Conservation (phyloP, 129 eudicot species). For the Calendula officinalis region DNA sequence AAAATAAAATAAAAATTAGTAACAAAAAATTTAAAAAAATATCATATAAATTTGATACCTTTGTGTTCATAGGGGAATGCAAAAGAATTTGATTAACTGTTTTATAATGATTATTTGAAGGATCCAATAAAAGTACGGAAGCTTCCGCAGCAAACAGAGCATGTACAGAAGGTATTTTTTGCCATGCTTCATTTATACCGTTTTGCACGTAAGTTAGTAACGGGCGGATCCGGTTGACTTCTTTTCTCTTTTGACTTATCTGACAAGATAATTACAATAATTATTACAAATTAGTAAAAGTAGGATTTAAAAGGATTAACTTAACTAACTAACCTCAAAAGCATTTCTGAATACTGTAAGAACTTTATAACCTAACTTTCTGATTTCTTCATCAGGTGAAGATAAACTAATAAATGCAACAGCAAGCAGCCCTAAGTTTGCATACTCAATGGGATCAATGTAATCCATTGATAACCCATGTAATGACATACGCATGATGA, state of each 20-base stretch:
- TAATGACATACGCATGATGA: conserved; percentile 74
- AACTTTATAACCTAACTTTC: conserved; percentile 77
- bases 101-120: conserved; percentile 60
- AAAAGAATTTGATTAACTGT: conserved; percentile 49
- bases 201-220: conserved; percentile 73
- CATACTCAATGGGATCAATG: conserved; percentile 81
- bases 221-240: conserved; percentile 50
- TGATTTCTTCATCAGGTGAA: conserved; percentile 64
- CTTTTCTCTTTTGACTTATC: conserved; percentile 70
- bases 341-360: conserved; percentile 58
- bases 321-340: conserved; percentile 52
- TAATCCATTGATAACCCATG: conserved; percentile 76
- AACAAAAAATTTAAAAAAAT: not conserved
- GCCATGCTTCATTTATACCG: conserved; percentile 73
- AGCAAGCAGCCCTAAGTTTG: conserved; percentile 87
- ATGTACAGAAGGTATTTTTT: conserved; percentile 65
- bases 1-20: conserved; percentile 11
- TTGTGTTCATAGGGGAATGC: conserved; percentile 55
- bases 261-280: conserved; percentile 33
- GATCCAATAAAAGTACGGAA: conserved; percentile 68
- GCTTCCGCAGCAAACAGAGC: conserved; percentile 86
- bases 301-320: not conserved
- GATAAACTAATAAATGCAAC: conserved; percentile 77
- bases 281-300: too few species aligned
- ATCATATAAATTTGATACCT: conserved; percentile 38